Base-by-base conservation (phyloP, 768 basidiomycete genomes). In the Lactifluus piperatus region DNA sequence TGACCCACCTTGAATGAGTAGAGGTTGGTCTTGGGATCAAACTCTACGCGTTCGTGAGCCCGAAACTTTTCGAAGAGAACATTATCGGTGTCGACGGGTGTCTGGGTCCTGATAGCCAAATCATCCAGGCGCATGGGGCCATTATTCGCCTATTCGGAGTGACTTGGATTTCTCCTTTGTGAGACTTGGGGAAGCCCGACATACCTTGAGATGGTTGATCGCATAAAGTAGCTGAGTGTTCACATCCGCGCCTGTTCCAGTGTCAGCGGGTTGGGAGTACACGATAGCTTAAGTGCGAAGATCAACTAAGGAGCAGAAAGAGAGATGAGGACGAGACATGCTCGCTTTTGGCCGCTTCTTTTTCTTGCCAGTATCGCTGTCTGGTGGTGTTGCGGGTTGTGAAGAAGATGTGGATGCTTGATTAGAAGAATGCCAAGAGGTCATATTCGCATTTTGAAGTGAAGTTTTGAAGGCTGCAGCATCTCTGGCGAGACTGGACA, bases 211-310 rank as follows among this genome's bases (percentile, higher is more conserved):
- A 71, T 86, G 79, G 63, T 84, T 83, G 26, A 94, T 84, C 6
- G 87, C 87, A 68, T 91, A 91, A 2, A 92, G 83, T 30, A 94
- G 77, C 70, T 93, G 91, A 0, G 92, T 94, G 66, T 91, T 91
- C 59, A 88, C 77, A 75, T 94, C 89, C 53, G 73, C 79, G 10
- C 90, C 90, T 16, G 84, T 81, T 5, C 88, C 88, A 1, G 86
- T 90, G 68, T 92, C 84, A n/a, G 85, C 85, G 16, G 92, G 90
- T 70, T 94, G 91, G 13, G 91, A 90, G 70, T 85, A 91, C 16
- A 90, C 87, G 64, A 89, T 75, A 73, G 81, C 88, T 88, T 53
- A 36, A 51, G 47, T 46, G 43, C 51, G 51, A 63, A 63, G 60
- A 64, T 67, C 60, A 56, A 61, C 56, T 61, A 54, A 43, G 50